Evolutionary conservation across 768 basidiomycete species (phyloP).

Genomic region (Fibroporia radiculosa): DNA sequence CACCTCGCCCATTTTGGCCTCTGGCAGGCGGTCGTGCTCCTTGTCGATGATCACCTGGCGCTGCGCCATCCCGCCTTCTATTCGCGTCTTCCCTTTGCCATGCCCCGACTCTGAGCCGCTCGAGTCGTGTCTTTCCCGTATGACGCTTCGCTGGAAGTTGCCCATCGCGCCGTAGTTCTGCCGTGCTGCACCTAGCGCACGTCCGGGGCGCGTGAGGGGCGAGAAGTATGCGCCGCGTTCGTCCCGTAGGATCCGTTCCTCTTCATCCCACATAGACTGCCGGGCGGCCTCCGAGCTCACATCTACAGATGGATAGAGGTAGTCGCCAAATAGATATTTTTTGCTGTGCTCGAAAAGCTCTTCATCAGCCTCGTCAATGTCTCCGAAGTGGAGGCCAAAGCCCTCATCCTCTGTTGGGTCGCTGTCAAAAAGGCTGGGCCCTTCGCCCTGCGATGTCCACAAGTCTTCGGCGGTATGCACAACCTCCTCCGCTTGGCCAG

Average conservation of each 20-base stretch:
- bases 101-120: slow-evolving; percentile 13
- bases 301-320: slow-evolving; percentile 85
- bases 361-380: slow-evolving; percentile 65
- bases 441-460: slow-evolving; percentile 22
- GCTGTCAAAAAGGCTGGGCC: slow-evolving; percentile 10
- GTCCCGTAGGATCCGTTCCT: slow-evolving; percentile 74
- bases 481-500: slow-evolving; percentile 51
- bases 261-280: slow-evolving; percentile 68
- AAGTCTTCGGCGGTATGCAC: slow-evolving; percentile 60
- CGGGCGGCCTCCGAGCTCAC: slow-evolving; percentile 72
- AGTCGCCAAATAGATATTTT: slow-evolving; percentile 82
- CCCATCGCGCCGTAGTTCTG: slow-evolving; percentile 44
- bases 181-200: slow-evolving; percentile 28
- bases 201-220: slow-evolving; percentile 43
- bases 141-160: slow-evolving; percentile 5
- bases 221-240: slow-evolving; percentile 70
- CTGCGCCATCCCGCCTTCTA: slow-evolving; percentile 13
- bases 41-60: slow-evolving; percentile 37
- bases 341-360: slow-evolving; percentile 67
- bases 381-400: slow-evolving; percentile 61
- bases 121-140: slow-evolving; percentile 12
- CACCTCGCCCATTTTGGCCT: slow-evolving; percentile 30
- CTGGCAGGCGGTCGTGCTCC: slow-evolving; percentile 31
- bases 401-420: slow-evolving; percentile 31
- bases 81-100: slow-evolving; percentile 14